Conservation (phyloP, 495 filamentous ascomycete species). For the Penicillium cinerascens region DNA sequence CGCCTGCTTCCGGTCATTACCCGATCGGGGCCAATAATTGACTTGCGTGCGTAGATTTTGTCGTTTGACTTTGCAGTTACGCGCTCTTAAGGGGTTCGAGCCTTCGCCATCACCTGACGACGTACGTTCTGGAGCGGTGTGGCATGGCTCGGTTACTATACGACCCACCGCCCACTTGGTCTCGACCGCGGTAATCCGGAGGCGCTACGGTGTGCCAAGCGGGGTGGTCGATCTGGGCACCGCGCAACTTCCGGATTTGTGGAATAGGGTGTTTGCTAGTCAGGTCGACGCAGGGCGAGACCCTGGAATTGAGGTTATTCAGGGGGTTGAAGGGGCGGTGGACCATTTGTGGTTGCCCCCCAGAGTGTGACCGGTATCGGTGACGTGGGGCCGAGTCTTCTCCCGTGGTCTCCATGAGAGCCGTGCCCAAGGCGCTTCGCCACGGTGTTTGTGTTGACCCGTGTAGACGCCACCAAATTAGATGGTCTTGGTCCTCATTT, state of each 20-base stretch:
- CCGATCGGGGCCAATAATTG: background rate
- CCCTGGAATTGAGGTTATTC: conserved; percentile 22
- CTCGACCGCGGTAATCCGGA: conserved; percentile 7
- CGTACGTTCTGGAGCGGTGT: too few relatives aligned
- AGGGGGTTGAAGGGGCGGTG: conserved; percentile 1
- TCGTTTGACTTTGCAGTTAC: background rate
- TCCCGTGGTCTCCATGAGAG: too few relatives aligned
- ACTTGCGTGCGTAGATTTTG: background rate
- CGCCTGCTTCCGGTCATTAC: background rate
- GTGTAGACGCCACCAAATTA: background rate
- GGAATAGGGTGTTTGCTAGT: background rate
- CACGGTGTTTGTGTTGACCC: background rate
- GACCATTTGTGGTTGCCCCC: background rate
- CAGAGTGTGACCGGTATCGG: background rate
- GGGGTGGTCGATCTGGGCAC: conserved; percentile 19
- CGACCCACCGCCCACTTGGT: background rate
- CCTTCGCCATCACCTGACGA: too few relatives aligned
- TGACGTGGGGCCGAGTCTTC: too few relatives aligned
- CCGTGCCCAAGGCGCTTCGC: too few relatives aligned
- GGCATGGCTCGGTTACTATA: too few relatives aligned
- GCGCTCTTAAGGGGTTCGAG: background rate
- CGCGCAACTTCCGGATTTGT: background rate
- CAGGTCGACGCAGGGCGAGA: conserved; percentile 16
- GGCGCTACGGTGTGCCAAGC: conserved; percentile 9
- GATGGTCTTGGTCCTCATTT: background rate